Percentiles rank a stretch among this genome's conserved stretches.
phyloP scores from a whole-genome alignment of 2,329 filamentous ascomycete genomes.

The Penicillium frequentans region DNA sequence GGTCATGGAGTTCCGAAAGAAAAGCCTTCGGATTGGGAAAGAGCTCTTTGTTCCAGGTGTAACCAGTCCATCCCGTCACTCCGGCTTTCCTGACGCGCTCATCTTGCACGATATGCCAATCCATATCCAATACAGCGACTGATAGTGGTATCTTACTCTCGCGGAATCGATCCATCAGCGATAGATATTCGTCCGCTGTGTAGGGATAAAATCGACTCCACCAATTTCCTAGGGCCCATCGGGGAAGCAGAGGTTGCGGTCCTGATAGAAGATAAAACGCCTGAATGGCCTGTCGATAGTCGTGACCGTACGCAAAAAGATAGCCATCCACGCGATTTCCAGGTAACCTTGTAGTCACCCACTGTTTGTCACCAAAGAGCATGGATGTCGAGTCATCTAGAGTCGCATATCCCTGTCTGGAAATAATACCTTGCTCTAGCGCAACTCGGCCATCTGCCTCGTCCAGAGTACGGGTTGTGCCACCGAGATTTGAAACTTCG shows the following conservation, averaged over 20 bases:
- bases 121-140: background rate
- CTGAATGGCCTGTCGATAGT: conserved; percentile 56
- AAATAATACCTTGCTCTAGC: background rate
- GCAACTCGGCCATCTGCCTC: background rate
- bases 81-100: background rate
- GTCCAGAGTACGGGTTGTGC: background rate
- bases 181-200: background rate
- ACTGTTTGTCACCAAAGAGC: background rate
- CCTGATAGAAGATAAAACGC: conserved; percentile 55
- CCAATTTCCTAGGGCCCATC: background rate
- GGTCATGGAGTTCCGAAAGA: conserved; percentile 51
- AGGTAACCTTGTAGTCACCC: conserved; percentile 7
- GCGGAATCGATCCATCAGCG: background rate
- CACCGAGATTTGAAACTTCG: background rate
- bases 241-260: background rate
- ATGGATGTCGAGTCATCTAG: background rate
- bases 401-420: background rate
- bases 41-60: conserved; percentile 61
- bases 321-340: conserved; percentile 59
- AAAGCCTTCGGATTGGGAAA: conserved; percentile 59
- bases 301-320: conserved; percentile 60
- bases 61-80: conserved; percentile 59
- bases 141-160: background rate
- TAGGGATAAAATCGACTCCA: background rate
- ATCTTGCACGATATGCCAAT: background rate